Evolutionary conservation across 148 eudicot genomes (phyloP).

Genomic region (Nyssa sinensis): DNA sequence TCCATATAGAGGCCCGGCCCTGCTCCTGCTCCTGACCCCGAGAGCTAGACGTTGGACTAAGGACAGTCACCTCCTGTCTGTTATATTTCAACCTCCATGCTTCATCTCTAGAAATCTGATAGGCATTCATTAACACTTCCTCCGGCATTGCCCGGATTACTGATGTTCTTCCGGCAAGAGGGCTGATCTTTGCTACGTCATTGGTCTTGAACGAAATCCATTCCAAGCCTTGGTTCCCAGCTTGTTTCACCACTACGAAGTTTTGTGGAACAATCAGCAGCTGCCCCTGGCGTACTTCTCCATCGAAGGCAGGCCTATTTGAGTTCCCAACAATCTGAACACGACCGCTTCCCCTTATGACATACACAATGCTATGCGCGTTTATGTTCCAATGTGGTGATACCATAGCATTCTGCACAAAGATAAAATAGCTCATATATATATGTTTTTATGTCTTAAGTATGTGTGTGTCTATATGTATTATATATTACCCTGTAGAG

Average conservation of each 20-base stretch:
- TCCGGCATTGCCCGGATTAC: slow-evolving; percentile 1
- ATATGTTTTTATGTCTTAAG: not conserved
- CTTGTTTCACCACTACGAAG: not conserved
- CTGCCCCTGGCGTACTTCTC: slow-evolving; percentile 4
- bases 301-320: not conserved
- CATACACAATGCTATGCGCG: slow-evolving; percentile 13
- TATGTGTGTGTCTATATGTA: not conserved
- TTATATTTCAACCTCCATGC: slow-evolving; percentile 5
- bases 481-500: slow-evolving; percentile 30
- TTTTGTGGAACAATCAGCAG: slow-evolving; percentile 12
- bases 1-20: not conserved
- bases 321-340: slow-evolving; percentile 3
- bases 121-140: not conserved
- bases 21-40: not conserved
- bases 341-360: not conserved
- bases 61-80: slow-evolving; percentile 6
- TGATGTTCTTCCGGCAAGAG: slow-evolving; percentile 4
- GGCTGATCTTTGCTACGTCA: not conserved
- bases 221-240: slow-evolving; percentile 3
- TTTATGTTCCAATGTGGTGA: slow-evolving; percentile 12
- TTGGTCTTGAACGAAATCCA: slow-evolving; percentile 10
- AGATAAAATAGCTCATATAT: not conserved
- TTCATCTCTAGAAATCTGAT: not conserved
- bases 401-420: slow-evolving; percentile 1
- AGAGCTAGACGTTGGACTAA: not conserved